Evolutionary conservation across 345 rosid species (phyloP), one percentile per base, ranked within the genome.

Genomic region (Brassica napus): DNA sequence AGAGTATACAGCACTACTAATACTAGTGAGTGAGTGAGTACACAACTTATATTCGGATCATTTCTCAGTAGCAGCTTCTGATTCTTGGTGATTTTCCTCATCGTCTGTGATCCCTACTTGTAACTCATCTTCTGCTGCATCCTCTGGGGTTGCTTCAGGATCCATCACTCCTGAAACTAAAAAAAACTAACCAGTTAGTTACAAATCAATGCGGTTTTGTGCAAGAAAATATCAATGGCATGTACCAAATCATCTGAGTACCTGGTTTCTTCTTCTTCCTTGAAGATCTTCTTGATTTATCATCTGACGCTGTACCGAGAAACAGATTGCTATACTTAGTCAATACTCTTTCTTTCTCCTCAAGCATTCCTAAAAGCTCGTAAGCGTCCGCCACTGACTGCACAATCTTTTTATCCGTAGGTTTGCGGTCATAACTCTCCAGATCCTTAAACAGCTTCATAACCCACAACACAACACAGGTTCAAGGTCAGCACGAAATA

Each of bases 341-440:
- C 74, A 88, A 5, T 24, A 91, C 77, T 66, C 88, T 83, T 28
- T 89, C 88, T 79, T 88, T 92, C 62, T 94, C 95, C 69, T 94
- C 91, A 9, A 58, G 75, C 80, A 84, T 81, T 70, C 95, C 95
- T 70, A 89, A 75, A 62, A 89, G 70, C 82, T 89, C 98, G 68
- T 89, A 92, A 42, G 96, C 92, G 84, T 94, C 86, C 8, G 90
- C 94, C 64, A 92, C 98, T 72, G 85, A 88, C 86, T 86, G 90
- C 69, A 92, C 87, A 28, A 91, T 68, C 47, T 91, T 86, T 82
- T 89, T 89, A 64, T 88, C 94, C 2, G 91, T 88, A 71, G 97
- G 98, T 79, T 87, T 87, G 30, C 98, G 91, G 69, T 84, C 92
- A 78, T 85, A 92, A 68, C 94, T 87, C 88, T 94, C 98, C 74